Evolutionary conservation across 805 yeast genomes (phyloP).

Genomic region (Candida ortonii): DNA sequence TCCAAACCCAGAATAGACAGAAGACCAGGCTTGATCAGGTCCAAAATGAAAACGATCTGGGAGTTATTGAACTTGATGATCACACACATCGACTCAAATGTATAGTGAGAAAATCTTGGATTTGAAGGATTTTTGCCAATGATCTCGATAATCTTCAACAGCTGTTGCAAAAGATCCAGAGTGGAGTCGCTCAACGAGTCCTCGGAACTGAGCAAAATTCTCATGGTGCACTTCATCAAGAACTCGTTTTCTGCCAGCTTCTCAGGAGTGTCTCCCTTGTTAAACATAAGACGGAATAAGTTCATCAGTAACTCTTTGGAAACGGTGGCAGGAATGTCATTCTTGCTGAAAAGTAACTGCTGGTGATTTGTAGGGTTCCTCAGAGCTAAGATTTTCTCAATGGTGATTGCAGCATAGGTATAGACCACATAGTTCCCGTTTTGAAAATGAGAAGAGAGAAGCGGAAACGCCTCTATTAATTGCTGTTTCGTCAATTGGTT

Average conservation of each 20-base stretch:
- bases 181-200: conserved; percentile 52
- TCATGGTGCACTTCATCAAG: conserved; percentile 82
- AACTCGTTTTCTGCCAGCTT: conserved; percentile 94
- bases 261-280: conserved; percentile 68
- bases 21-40: conserved; percentile 61
- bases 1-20: conserved; percentile 72
- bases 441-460: conserved; percentile 66
- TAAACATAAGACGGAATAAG: conserved; percentile 64
- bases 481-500: conserved; percentile 90
- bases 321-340: conserved; percentile 63
- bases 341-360: conserved; percentile 62
- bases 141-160: conserved; percentile 63
- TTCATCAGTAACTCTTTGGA: conserved; percentile 59
- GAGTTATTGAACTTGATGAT: conserved; percentile 51
- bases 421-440: conserved; percentile 75
- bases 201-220: conserved; percentile 72
- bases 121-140: conserved; percentile 91
- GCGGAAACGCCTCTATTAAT: conserved; percentile 72
- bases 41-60: conserved; percentile 42
- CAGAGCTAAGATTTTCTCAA: conserved; percentile 82
- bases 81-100: conserved; percentile 84
- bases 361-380: conserved; percentile 56
- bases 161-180: conserved; percentile 54
- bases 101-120: conserved; percentile 87
- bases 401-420: conserved; percentile 90